Evolutionary conservation across 768 basidiomycete species (phyloP).

Genomic region (Dendrothele bispora): DNA sequence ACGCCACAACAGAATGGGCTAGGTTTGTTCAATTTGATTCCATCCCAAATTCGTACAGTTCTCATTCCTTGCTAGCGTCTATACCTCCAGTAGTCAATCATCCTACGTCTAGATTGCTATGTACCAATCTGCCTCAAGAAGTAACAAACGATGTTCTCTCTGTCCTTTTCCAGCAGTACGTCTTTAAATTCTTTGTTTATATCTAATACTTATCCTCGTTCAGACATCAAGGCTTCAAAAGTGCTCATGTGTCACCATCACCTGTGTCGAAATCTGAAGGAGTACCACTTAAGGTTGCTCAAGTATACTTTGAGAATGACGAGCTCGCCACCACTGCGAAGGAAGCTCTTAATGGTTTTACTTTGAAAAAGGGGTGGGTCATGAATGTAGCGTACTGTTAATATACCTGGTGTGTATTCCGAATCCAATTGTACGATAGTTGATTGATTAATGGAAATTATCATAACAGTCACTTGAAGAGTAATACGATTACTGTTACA

Average conservation of each 20-base stretch:
- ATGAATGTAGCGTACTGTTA: conserved; percentile 68
- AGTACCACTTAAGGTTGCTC: conserved; percentile 74
- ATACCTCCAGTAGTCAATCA: conserved; percentile 52
- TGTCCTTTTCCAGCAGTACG: conserved; percentile 91
- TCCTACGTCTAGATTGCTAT: conserved; percentile 63
- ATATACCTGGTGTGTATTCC: conserved; percentile 2
- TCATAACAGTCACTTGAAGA: no score
- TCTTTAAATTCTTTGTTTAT: conserved; percentile 18
- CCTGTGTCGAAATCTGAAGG: conserved; percentile 67
- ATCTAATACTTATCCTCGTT: conserved; percentile 4
- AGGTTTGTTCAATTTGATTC: conserved; percentile 13
- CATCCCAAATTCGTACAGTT: conserved; percentile 30
- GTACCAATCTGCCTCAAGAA: conserved; percentile 88
- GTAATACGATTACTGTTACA: no score
- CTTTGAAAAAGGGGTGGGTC: conserved; percentile 82
- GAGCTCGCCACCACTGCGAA: conserved; percentile 77
- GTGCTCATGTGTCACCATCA: conserved; percentile 67
- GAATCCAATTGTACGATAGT: no score
- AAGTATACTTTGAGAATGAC: conserved; percentile 74
- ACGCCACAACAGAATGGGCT: conserved; percentile 35
- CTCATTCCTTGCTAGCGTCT: conserved; percentile 24
- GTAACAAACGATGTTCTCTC: conserved; percentile 85
- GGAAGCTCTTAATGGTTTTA: conserved; percentile 82
- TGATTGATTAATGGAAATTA: no score
- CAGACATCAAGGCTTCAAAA: conserved; percentile 84